Evolutionary conservation across 2,329 filamentous ascomycete genomes (phyloP).

Genomic region (Microdochium trichocladiopsis): DNA sequence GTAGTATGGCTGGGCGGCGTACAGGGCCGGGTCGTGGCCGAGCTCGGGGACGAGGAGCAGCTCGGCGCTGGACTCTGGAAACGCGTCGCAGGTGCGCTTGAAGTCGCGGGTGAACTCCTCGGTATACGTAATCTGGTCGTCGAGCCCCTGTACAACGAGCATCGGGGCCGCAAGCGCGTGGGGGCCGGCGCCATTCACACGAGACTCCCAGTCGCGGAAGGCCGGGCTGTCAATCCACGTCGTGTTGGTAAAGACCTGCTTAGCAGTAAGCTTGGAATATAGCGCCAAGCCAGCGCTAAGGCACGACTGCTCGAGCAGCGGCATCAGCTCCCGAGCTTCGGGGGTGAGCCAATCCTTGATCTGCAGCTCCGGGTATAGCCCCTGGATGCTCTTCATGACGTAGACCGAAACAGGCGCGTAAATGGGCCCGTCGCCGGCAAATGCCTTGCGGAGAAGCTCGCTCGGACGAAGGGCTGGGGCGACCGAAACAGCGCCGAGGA

Average conservation of each 20-base stretch:
- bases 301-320: constrained; percentile 5
- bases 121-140: constrained; percentile 6
- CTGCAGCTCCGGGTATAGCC: constrained; percentile 7
- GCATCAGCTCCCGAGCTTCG: neutral
- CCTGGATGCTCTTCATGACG: constrained; percentile 8
- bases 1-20: neutral
- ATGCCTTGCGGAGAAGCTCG: constrained; percentile 5
- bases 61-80: constrained; percentile 1
- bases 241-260: constrained; percentile 6
- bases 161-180: constrained; percentile 9
- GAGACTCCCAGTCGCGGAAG: neutral
- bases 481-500: constrained; percentile 7
- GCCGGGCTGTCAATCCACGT: constrained; percentile 5
- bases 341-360: constrained; percentile 9
- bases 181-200: constrained; percentile 9
- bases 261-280: constrained; percentile 3
- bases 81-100: constrained; percentile 6
- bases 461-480: constrained; percentile 6
- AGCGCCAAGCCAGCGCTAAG: constrained; percentile 5
- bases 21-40: neutral
- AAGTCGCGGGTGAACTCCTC: constrained; percentile 1
- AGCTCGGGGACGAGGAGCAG: neutral
- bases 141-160: constrained; percentile 13
- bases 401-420: constrained; percentile 7
- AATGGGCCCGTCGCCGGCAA: constrained; percentile 2